phyloP scores from a whole-genome alignment of 2,329 filamentous ascomycete species.

The Fusarium globosum region DNA sequence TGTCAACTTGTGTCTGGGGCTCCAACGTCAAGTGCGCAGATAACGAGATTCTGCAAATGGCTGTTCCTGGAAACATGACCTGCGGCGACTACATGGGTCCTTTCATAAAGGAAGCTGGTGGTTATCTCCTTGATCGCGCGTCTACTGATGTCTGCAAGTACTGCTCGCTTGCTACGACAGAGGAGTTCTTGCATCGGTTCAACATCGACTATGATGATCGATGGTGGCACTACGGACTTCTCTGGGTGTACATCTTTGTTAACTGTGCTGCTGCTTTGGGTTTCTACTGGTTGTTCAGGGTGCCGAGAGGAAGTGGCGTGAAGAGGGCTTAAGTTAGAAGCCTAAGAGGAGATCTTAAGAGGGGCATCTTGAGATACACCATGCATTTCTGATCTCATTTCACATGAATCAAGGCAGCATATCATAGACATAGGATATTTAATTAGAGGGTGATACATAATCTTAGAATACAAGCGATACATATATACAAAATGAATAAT shows the following conservation, averaged over 20 bases:
- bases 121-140: constrained; percentile 56
- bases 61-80: constrained; percentile 60
- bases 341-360: neutral
- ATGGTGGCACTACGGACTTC: constrained; percentile 67
- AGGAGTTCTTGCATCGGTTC: constrained; percentile 52
- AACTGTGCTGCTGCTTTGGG: constrained; percentile 59
- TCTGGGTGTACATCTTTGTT: constrained; percentile 63
- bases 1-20: constrained; percentile 49
- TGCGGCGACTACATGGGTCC: constrained; percentile 62
- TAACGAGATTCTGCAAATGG: constrained; percentile 65
- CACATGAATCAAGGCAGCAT: neutral
- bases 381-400: too few relatives aligned
- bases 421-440: neutral
- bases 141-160: constrained; percentile 59
- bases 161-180: constrained; percentile 52
- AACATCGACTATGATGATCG: constrained; percentile 59
- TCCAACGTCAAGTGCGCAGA: constrained; percentile 39
- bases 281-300: constrained; percentile 59
- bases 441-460: rapidly evolving
- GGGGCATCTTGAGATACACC: neutral
- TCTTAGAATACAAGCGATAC: rapidly evolving
- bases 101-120: constrained; percentile 59
- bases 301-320: constrained; percentile 45
- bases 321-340: constrained; percentile 18
- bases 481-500: neutral